phyloP scores from a whole-genome alignment of 768 basidiomycete species.

The Candolleomyces aberdarensis region DNA sequence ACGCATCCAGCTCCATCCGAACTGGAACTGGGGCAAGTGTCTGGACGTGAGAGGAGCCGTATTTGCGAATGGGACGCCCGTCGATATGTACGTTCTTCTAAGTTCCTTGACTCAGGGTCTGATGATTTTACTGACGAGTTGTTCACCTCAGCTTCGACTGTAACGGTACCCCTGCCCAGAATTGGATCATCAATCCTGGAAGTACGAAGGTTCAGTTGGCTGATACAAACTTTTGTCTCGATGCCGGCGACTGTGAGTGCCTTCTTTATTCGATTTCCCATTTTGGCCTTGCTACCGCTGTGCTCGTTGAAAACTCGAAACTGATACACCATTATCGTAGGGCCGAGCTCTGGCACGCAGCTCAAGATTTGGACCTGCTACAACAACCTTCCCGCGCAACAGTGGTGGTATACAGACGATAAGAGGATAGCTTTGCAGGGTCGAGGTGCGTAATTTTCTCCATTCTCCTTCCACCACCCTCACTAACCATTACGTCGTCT shows the following conservation, averaged over 20 bases:
- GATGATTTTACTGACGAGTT: not conserved
- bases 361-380: slow-evolving; percentile 26
- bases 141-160: slow-evolving; percentile 22
- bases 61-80: slow-evolving; percentile 26
- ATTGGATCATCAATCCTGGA: slow-evolving; percentile 22
- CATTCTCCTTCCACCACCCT: not conserved
- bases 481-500: not conserved
- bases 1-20: slow-evolving; percentile 22
- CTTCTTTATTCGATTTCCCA: not conserved
- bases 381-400: slow-evolving; percentile 29
- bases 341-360: slow-evolving; percentile 18
- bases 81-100: slow-evolving; percentile 24
- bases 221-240: slow-evolving; percentile 23
- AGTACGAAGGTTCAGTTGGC: slow-evolving; percentile 22
- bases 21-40: slow-evolving; percentile 23
- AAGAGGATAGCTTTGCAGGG: slow-evolving; percentile 26
- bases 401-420: slow-evolving; percentile 29
- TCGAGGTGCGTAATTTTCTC: slow-evolving; percentile 15
- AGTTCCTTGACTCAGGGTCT: not conserved
- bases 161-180: slow-evolving; percentile 24
- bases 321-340: slow-evolving; percentile 7
- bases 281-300: not conserved
- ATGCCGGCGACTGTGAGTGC: slow-evolving; percentile 23
- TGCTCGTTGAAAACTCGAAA: not conserved
- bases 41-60: slow-evolving; percentile 25